phyloP scores from a whole-genome alignment of 2,329 filamentous ascomycete genomes.

The Aspergillus thermomutatus region DNA sequence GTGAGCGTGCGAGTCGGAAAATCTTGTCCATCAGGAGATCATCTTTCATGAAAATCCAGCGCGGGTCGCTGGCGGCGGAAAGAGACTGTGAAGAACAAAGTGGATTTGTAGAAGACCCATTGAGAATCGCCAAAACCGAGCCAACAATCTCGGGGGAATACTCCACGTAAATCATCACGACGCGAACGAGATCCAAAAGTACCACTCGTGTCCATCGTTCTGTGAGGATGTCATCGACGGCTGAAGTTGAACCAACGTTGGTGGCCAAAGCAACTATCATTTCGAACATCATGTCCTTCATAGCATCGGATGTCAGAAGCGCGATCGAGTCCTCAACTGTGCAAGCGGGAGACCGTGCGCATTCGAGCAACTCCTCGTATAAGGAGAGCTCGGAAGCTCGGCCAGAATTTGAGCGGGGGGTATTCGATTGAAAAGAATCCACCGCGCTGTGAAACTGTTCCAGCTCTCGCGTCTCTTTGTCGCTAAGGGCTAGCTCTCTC shows the following conservation, averaged over 20 bases:
- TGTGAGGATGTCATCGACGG: conserved; percentile 51
- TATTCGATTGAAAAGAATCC: conserved; percentile 39
- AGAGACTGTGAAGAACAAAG: conserved; percentile 15
- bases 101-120: conserved; percentile 33
- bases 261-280: conserved; percentile 44
- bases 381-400: conserved; percentile 36
- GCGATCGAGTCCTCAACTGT: conserved; percentile 46
- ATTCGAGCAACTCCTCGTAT: conserved; percentile 49
- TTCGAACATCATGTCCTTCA: conserved; percentile 48
- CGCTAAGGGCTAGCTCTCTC: conserved; percentile 59
- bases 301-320: conserved; percentile 46
- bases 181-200: conserved; percentile 68
- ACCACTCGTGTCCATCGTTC: conserved; percentile 61
- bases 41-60: conserved; percentile 56
- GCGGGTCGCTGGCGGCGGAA: conserved; percentile 34
- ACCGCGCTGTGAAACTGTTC: conserved; percentile 41
- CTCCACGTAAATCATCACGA: conserved; percentile 62
- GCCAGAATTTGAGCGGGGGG: conserved; percentile 27
- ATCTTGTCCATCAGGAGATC: conserved; percentile 54
- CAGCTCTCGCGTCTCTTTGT: conserved; percentile 53
- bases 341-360: conserved; percentile 36
- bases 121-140: conserved; percentile 63
- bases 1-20: conserved; percentile 66
- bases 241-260: conserved; percentile 47
- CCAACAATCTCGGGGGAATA: conserved; percentile 71